Conservation (phyloP, 495 filamentous ascomycete genomes). For the Penicillium soppii region DNA sequence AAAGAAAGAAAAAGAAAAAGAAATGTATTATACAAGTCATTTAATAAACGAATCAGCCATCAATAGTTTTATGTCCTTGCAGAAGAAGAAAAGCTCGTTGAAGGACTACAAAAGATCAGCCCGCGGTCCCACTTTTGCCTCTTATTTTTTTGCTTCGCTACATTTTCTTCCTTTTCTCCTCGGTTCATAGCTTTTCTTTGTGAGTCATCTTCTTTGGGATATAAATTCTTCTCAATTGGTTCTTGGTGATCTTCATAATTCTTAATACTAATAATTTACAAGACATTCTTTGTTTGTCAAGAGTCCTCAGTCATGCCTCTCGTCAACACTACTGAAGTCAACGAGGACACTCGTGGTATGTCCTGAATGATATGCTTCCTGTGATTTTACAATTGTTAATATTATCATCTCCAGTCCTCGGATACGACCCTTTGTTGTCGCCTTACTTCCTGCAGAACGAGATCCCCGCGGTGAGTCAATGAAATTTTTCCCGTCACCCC, state of each 20-base stretch:
- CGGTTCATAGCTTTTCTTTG: not conserved
- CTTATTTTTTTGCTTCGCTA: conserved; percentile 5
- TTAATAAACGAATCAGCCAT: too few relatives aligned
- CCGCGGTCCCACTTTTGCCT: conserved; percentile 11
- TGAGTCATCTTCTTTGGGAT: conserved; percentile 2
- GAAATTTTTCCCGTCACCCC: conserved; percentile 12
- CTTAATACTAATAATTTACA: not conserved
- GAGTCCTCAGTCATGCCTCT: conserved; percentile 56
- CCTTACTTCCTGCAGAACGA: conserved; percentile 86
- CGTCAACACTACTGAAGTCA: conserved; percentile 46
- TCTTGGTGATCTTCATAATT: not conserved
- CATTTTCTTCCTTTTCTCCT: not conserved
- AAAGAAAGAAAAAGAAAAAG: too few relatives aligned
- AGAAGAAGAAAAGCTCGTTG: not conserved
- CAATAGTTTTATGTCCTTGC: too few relatives aligned
- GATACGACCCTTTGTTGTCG: conserved; percentile 92
- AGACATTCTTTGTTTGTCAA: too few relatives aligned
- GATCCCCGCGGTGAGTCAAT: conserved; percentile 71
- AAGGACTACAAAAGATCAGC: not conserved
- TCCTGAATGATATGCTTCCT: conserved; percentile 1
- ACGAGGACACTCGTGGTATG: conserved; percentile 56
- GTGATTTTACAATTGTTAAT: not conserved
- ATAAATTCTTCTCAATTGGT: not conserved
- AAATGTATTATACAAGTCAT: too few relatives aligned
- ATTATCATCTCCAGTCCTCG: conserved; percentile 73